Evolutionary conservation across 179 eudicot genomes (phyloP).

Genomic region (Silene noctiflora): DNA sequence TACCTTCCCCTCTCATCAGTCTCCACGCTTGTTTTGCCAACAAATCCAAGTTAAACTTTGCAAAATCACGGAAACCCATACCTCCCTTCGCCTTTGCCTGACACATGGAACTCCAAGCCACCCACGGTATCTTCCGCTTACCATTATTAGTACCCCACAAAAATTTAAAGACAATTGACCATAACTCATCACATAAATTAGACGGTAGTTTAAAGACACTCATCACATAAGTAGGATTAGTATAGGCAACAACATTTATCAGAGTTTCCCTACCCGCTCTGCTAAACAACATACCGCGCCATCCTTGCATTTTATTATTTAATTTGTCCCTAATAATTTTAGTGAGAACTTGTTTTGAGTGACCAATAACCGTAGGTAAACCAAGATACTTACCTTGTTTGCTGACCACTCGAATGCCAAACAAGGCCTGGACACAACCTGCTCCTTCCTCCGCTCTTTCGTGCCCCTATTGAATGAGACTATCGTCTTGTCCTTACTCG

Average conservation of each 20-base stretch:
- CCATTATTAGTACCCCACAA: not conserved
- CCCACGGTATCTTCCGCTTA: not conserved
- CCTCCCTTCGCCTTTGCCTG: not conserved
- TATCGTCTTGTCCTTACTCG: no score
- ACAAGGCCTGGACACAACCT: not conserved
- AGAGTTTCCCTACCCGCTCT: not conserved
- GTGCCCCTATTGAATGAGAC: no score
- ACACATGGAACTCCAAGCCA: not conserved
- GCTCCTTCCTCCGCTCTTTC: no score
- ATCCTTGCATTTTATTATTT: not conserved
- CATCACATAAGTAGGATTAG: not conserved
- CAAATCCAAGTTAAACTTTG: not conserved
- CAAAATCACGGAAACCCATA: not conserved
- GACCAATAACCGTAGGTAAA: not conserved
- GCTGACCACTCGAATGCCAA: not conserved
- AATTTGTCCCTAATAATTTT: not conserved
- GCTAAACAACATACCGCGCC: not conserved
- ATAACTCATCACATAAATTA: not conserved
- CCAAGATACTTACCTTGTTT: not conserved
- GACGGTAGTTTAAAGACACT: not conserved
- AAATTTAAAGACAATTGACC: not conserved
- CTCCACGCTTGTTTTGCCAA: not conserved
- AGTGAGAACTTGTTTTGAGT: not conserved
- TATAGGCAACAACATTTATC: not conserved
- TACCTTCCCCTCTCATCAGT: accelerated